Base-by-base conservation (phyloP, 257 asterid species). In the Anisodus acutangulus region DNA sequence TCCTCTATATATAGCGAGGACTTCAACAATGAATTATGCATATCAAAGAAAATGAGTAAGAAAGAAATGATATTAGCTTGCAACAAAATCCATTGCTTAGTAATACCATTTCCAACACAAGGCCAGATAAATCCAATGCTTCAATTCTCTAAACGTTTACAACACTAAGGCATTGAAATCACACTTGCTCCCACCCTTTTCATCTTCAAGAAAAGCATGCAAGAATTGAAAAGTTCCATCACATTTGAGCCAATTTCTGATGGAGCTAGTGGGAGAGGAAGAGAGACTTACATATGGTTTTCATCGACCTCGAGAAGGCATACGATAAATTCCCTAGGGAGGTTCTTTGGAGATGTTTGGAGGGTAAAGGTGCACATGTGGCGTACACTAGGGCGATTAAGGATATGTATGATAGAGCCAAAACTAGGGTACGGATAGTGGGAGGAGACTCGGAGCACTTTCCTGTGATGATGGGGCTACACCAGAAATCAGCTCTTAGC, bases 91-190 rank as follows among this genome's bases (percentile, higher is more conserved):
- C 92, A 88, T 55, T 86, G 89, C 39, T 69, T 91, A 51, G 72
- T 88, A 15, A 55, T 91, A 2, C 82, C 91, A 13, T 88, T 82
- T 53, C 88, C 91, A 35, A 82, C 87, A 68, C 93, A 91, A 85
- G 91, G 93, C 76, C 93, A 91, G 87, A 76, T 89, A 15, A 90
- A 90, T 83, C 92, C 92, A 5, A 86, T 90, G 85, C 87, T 88
- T 70, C 92, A 90, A 80, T 89, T 90, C 84, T 82, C 90, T 87
- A 90, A 88, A 67, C 91, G 92, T 2, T 69, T 90, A 49, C 58
- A 55, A 16, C 51, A 62, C 89, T 68, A 79, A 39, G 87, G 70
- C 22, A 68, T 82, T 6, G 83, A 74, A 74, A 81, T 86, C 86
- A 89, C 93, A 1, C 37, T 90, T 15, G 89, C 82, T 76, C 15